Evolutionary conservation across 441 rosid species (phyloP).

Genomic region (Populus hybrid): DNA sequence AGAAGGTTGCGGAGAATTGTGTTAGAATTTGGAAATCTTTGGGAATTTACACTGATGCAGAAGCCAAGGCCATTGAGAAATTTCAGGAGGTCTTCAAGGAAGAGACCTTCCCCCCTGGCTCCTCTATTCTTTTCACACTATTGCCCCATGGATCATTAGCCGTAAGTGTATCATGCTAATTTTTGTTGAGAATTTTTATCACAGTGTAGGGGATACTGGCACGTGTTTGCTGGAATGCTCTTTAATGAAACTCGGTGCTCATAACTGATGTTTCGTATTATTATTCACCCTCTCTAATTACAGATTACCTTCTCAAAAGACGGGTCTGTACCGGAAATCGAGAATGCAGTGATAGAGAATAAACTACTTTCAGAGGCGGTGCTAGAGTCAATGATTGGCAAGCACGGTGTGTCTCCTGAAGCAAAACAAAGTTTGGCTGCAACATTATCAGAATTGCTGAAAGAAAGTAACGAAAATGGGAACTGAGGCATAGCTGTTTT

Average conservation of each 20-base stretch:
- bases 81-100: conserved; percentile 57
- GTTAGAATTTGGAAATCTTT: conserved; percentile 61
- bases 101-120: conserved; percentile 60
- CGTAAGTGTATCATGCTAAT: conserved; percentile 30
- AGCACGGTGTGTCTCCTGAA: conserved; percentile 65
- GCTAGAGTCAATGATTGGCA: conserved; percentile 61
- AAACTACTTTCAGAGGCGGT: conserved; percentile 55
- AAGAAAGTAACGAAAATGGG: conserved; percentile 1
- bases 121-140: conserved; percentile 72
- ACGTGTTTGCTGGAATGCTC: too few species aligned
- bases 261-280: background rate
- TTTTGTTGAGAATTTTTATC: background rate
- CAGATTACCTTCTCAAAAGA: conserved; percentile 63
- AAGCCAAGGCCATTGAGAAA: conserved; percentile 67
- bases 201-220: background rate
- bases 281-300: background rate
- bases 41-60: conserved; percentile 65
- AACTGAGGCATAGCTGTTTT: background rate
- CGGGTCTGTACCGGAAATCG: conserved; percentile 42
- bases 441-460: conserved; percentile 40
- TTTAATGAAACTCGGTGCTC: too few species aligned
- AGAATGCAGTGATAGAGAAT: conserved; percentile 52
- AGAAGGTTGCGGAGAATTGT: conserved; percentile 79
- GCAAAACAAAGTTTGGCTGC: conserved; percentile 46
- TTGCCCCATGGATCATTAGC: conserved; percentile 50